Conservation (phyloP, 495 filamentous ascomycete species). For the Rusavskia elegans region DNA sequence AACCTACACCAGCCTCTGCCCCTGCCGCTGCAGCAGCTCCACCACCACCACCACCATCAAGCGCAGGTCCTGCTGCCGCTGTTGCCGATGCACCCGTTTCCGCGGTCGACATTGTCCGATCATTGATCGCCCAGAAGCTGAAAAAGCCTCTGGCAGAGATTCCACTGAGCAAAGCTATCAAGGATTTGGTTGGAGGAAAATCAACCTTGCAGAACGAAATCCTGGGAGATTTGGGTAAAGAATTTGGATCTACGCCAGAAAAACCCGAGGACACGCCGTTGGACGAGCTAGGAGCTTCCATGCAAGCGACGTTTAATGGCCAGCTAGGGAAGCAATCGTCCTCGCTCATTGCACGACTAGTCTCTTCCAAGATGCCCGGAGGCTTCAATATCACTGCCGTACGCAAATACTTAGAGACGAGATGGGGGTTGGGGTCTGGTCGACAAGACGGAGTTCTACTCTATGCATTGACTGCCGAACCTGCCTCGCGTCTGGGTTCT, state of each 20-base stretch:
- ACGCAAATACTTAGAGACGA: conserved; percentile 83
- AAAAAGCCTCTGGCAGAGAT: conserved; percentile 87
- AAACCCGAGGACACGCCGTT: conserved; percentile 96
- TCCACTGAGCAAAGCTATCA: conserved; percentile 91
- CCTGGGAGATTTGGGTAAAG: conserved; percentile 87
- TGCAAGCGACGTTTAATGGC: conserved; percentile 96
- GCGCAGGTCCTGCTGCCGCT: conserved; percentile 74
- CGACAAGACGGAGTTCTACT: conserved; percentile 85
- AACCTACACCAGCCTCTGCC: conserved; percentile 26
- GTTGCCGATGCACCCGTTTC: conserved; percentile 75
- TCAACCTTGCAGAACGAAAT: conserved; percentile 97
- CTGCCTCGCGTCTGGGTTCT: conserved; percentile 67
- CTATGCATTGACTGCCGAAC: conserved; percentile 84
- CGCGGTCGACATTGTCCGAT: conserved; percentile 76
- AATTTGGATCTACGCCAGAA: conserved; percentile 95
- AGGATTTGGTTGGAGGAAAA: conserved; percentile 96
- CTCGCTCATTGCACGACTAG: conserved; percentile 80
- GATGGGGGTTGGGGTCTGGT: conserved; percentile 78
- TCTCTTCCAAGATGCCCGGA: conserved; percentile 98
- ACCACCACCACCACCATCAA: conserved; percentile 43
- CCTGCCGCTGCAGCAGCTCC: conserved; percentile 38
- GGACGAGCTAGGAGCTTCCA: conserved; percentile 85
- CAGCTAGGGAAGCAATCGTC: conserved; percentile 95
- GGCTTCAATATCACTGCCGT: conserved; percentile 96
- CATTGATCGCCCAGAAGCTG: conserved; percentile 93